Evolutionary conservation across 1,284 basidiomycete genomes (phyloP), one percentile per base, ranked within the genome.

Genomic region (Puccinia novopanici): DNA sequence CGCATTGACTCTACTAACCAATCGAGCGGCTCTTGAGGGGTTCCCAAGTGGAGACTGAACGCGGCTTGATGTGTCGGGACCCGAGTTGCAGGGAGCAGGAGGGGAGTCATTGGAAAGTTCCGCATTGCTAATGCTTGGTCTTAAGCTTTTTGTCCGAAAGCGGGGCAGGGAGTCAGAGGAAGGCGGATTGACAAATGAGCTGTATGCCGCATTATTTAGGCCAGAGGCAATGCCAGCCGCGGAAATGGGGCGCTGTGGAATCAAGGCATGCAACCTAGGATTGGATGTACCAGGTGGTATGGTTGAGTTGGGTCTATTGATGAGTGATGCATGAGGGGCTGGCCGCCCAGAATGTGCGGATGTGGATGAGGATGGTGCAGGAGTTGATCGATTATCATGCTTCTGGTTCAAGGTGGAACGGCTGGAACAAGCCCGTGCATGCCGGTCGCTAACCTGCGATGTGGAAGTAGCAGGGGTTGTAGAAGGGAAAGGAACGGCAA

Each of bases 401-500:
- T 48, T 15, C 42, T 70, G 67, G 30, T 50, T 70, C 67, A 70
- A 52, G 17, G 42, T 13, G 4, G 67, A 70, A 13, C 67, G 67
- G 17, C 34, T 50, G 24, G 24, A 22, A 54, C 50, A n/a, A 27
- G 40, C 42, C 13, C 54, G 42, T 27, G 54, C 55, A 55, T 57
- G 59, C n/a, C 50, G 22, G 19, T 57, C 42, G 54, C 22, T 42
- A 55, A 13, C 45, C 17, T 54, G 59, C 37, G 40, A 54, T n/a
- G 70, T 30, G 9, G 70, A 57, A 13, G 77, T 15, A 27, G 24
- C 54, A 5, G 52, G 13, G 42, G n/a, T 61, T 37, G 72, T 27
- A 27, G 76, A 70, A 8, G 77, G 77, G 34, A 80, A 80, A 40
- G 77, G 77, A 50, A 80, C 77, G 8, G 77, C 65, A 22, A 80